Conservation (phyloP, 1,284 basidiomycete species). For the Fomitiporia mediterranea region DNA sequence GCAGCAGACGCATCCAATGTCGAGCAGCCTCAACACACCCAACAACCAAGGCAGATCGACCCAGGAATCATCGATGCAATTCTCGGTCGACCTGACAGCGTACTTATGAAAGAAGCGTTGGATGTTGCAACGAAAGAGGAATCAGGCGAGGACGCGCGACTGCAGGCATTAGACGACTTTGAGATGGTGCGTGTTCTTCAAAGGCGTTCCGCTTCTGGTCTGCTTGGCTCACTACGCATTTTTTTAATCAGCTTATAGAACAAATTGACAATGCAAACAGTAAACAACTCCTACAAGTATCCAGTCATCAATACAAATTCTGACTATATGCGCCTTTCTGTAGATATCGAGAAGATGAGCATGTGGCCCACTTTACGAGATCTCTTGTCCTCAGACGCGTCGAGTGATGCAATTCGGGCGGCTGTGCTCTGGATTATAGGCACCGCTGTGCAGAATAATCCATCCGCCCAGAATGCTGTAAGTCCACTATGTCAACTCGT, state of each 20-base stretch:
- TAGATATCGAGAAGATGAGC: slow-evolving; percentile 78
- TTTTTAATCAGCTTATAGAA: slow-evolving; percentile 90
- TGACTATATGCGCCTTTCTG: neutral
- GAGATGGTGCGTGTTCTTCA: slow-evolving; percentile 69
- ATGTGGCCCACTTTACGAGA: slow-evolving; percentile 83
- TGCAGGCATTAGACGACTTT: slow-evolving; percentile 86
- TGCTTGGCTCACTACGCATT: neutral
- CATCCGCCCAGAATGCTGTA: slow-evolving; percentile 82
- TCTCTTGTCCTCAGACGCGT: slow-evolving; percentile 53
- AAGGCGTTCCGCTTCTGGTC: neutral
- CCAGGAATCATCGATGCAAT: slow-evolving; percentile 83
- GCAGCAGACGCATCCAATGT: neutral
- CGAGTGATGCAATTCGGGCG: slow-evolving; percentile 60
- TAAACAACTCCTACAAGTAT: slow-evolving; percentile 29
- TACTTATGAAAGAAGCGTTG: slow-evolving; percentile 86
- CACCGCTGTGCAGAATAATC: slow-evolving; percentile 95
- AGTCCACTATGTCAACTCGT: slow-evolving; percentile 30
- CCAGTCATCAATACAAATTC: neutral
- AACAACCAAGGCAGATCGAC: slow-evolving; percentile 49
- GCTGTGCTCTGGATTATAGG: slow-evolving; percentile 90
- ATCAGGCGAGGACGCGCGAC: slow-evolving; percentile 59
- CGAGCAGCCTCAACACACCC: slow-evolving; percentile 27
- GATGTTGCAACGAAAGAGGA: slow-evolving; percentile 62
- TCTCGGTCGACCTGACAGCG: slow-evolving; percentile 81
- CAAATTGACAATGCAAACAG: slow-evolving; percentile 95